These are phyloP conservation scores for Chamaenerion angustifolium DNA, from an alignment of 345 rosid species.

Conservation along the genomic window DNA sequence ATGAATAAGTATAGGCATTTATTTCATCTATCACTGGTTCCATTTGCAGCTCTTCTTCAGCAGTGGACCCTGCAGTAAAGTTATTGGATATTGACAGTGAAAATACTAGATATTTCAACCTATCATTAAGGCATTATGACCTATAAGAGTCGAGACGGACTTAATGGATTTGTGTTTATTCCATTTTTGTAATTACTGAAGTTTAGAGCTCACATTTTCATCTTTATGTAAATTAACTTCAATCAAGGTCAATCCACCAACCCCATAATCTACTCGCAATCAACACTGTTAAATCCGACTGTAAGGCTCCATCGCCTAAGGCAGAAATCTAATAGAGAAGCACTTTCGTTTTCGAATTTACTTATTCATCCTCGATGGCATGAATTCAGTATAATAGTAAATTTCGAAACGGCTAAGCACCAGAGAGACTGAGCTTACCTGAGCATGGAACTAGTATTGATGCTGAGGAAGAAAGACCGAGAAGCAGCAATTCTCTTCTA, in stretches of 20 bases:
- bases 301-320: too few species aligned
- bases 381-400: background rate
- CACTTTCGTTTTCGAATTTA: background rate
- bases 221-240: too few species aligned
- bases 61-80: conserved; percentile 34
- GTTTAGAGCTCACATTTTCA: too few species aligned
- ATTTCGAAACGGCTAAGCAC: background rate
- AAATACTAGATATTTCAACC: too few species aligned
- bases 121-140: too few species aligned
- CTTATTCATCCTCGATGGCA: background rate
- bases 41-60: conserved; percentile 44
- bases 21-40: conserved; percentile 56
- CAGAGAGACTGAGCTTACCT: background rate
- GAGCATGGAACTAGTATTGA: conserved; percentile 1
- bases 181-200: too few species aligned
- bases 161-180: too few species aligned
- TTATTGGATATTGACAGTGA: background rate
- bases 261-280: too few species aligned
- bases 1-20: conserved; percentile 71
- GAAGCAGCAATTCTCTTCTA: conserved; percentile 55
- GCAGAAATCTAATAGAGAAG: too few species aligned
- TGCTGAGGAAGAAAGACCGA: conserved; percentile 41
- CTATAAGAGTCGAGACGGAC: too few species aligned
- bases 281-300: too few species aligned
- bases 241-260: too few species aligned